Conservation (phyloP, 2,329 filamentous ascomycete species). For the Pseudogymnoascus sp. region DNA sequence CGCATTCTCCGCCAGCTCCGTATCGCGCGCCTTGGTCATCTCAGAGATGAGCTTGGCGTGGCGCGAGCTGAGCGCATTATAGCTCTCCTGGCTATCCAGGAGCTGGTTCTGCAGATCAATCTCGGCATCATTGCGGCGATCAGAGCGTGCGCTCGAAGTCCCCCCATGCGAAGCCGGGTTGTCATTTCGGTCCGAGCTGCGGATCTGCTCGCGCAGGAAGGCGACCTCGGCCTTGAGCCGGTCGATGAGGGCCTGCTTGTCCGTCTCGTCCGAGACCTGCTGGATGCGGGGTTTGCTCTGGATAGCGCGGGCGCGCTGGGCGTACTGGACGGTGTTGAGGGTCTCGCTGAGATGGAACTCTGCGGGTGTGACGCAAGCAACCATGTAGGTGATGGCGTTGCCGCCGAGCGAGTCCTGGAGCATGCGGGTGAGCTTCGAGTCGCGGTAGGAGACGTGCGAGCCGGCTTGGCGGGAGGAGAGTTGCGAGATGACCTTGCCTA, state of each 20-base stretch:
- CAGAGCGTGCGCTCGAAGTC: conserved; percentile 59
- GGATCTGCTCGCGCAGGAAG: conserved; percentile 89
- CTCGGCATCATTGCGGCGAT: conserved; percentile 77
- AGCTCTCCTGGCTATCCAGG: conserved; percentile 88
- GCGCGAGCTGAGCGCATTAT: conserved; percentile 79
- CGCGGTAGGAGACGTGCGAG: conserved; percentile 91
- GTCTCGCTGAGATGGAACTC: conserved; percentile 98
- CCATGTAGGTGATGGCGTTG: conserved; percentile 98
- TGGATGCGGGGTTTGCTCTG: conserved; percentile 97
- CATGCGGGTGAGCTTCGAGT: conserved; percentile 91
- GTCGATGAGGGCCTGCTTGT: conserved; percentile 91
- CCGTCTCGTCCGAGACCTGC: conserved; percentile 76
- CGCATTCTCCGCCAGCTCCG: conserved; percentile 51
- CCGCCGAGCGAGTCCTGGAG: conserved; percentile 94
- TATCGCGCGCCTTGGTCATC: conserved; percentile 76
- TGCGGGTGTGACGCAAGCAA: conserved; percentile 92
- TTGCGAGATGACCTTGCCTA: conserved; percentile 98
- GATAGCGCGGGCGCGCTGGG: conserved; percentile 88
- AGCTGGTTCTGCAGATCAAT: conserved; percentile 88
- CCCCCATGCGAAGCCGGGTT: conserved; percentile 33
- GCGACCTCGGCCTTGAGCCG: conserved; percentile 87
- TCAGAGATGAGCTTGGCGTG: conserved; percentile 95
- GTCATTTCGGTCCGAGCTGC: conserved; percentile 60
- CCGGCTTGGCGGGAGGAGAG: conserved; percentile 81
- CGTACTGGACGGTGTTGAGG: conserved; percentile 94